phyloP scores from a whole-genome alignment of 2,329 filamentous ascomycete species.

The Ophiocordyceps camponoti-rufipedis region DNA sequence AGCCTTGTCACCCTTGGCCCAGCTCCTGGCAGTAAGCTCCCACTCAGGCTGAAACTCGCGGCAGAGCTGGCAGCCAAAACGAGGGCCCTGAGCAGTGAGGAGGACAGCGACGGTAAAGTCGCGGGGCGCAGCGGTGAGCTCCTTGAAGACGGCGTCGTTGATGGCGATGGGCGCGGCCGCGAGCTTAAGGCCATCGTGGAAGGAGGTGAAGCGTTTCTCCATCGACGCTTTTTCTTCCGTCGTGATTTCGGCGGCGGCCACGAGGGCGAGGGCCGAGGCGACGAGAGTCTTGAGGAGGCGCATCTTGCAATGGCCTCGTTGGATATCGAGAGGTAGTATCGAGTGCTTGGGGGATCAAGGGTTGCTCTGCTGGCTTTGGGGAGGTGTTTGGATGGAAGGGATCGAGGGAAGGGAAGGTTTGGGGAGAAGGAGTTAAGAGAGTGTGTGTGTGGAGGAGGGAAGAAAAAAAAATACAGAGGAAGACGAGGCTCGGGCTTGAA shows the following conservation, averaged over 20 bases:
- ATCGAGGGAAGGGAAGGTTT: not conserved
- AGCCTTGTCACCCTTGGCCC: conserved; percentile 67
- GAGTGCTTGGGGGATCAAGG: not conserved
- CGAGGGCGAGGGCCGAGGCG: conserved; percentile 43
- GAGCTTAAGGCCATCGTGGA: conserved; percentile 47
- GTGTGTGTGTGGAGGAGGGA: not conserved
- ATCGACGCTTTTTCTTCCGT: conserved; percentile 43
- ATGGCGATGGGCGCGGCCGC: conserved; percentile 53
- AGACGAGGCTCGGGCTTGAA: not conserved
- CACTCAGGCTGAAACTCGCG: conserved; percentile 88
- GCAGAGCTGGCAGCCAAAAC: conserved; percentile 75
- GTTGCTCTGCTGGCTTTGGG: not conserved
- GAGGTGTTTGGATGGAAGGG: not conserved
- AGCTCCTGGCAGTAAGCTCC: conserved; percentile 71
- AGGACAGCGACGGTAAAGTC: conserved; percentile 74
- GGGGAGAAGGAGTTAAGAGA: not conserved
- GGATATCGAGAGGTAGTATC: not conserved
- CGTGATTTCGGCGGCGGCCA: conserved; percentile 30
- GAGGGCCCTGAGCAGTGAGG: conserved; percentile 67
- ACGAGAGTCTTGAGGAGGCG: conserved; percentile 42
- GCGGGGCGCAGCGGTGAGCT: conserved; percentile 58
- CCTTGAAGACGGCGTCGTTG: conserved; percentile 54
- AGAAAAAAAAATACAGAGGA: not conserved
- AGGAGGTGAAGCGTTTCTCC: conserved; percentile 50
- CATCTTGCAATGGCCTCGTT: conserved; percentile 26